Evolutionary conservation across 2,329 filamentous ascomycete species (phyloP), one percentile per base, ranked within the genome.

Genomic region (Purpureocillium takamizusanense): DNA sequence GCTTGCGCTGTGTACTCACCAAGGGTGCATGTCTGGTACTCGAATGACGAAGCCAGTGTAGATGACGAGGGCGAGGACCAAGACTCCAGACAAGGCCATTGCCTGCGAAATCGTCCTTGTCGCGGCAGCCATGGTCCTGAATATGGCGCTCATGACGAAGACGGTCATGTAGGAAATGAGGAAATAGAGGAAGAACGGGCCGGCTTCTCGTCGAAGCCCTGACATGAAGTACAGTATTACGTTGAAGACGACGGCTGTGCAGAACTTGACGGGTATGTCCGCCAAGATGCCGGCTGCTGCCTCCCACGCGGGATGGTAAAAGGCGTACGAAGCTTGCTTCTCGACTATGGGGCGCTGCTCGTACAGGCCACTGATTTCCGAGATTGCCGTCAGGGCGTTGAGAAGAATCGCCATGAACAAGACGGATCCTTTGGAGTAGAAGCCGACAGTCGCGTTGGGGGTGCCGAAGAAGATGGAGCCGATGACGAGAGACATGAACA

Each of bases 111-210:
- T 63, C 0, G 83, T 85, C 37, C 76, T 72, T 1, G 85, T 87
- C 2, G 82, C 58, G 0, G 83, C 77, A 0, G 78, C 84, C 50
- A 90, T 77, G 0, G 78, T 83, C 18, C 84, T 70, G 65, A 90
- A 90, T 31, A 87, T 66, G 59, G 81, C 84, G 29, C 74, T 81
- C 81, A 89, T 88, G 46, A 78, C 72, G 47, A 90, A 68, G 0
- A 78, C 86, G 1, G 74, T 69, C 13, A 78, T 60, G 54, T 83
- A 85, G 0, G 75, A 79, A 47, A 88, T 70, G 14, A 92, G 62
- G 44, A 83, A 72, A 63, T 81, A 92, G 45, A 86, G 69, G 61
- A 92, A 92, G 66, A 89, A 92, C 1, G 76, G 65, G 1, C 71
- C 76, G 0, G 83, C 66, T 36, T 76, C 72, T 21, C 81, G 70